These are phyloP conservation scores for Eruca vesicaria DNA, from an alignment of 441 rosid species.

Conservation along the genomic window DNA sequence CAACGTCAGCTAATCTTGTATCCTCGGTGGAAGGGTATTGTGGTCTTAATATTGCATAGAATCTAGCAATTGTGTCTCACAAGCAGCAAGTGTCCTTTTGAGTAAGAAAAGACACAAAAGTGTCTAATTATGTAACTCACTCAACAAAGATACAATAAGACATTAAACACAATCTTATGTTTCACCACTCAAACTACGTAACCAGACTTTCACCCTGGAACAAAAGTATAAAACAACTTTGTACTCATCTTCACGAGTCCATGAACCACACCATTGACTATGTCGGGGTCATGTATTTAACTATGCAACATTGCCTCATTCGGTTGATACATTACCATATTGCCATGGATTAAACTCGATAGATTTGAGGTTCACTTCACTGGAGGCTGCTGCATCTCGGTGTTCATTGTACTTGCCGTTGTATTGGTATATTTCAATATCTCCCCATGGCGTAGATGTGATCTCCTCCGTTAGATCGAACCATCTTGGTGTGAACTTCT, in stretches of 20 bases:
- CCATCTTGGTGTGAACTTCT: slow-evolving; percentile 59
- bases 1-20: too few species aligned
- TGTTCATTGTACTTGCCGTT: slow-evolving; percentile 57
- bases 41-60: too few species aligned
- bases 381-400: slow-evolving; percentile 37
- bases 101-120: too few species aligned
- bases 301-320: slow-evolving; percentile 39
- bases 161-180: slow-evolving; percentile 19
- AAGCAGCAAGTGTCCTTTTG: too few species aligned
- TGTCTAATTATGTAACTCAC: too few species aligned
- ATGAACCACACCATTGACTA: slow-evolving; percentile 19
- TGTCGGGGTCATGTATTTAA: not conserved
- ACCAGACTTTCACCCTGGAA: slow-evolving; percentile 18
- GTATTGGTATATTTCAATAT: slow-evolving; percentile 55
- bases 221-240: slow-evolving; percentile 16
- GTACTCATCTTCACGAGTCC: slow-evolving; percentile 10
- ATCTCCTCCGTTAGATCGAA: slow-evolving; percentile 62
- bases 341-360: slow-evolving; percentile 71
- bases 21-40: too few species aligned
- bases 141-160: slow-evolving; percentile 23
- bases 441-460: slow-evolving; percentile 66
- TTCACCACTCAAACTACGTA: slow-evolving; percentile 27
- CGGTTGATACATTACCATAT: slow-evolving; percentile 48
- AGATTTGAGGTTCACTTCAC: slow-evolving; percentile 37
- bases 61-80: too few species aligned